Percentiles rank a stretch among this genome's conserved stretches.
Conservation (phyloP, 306 rosid genomes). For the Lathyrus sativus region DNA sequence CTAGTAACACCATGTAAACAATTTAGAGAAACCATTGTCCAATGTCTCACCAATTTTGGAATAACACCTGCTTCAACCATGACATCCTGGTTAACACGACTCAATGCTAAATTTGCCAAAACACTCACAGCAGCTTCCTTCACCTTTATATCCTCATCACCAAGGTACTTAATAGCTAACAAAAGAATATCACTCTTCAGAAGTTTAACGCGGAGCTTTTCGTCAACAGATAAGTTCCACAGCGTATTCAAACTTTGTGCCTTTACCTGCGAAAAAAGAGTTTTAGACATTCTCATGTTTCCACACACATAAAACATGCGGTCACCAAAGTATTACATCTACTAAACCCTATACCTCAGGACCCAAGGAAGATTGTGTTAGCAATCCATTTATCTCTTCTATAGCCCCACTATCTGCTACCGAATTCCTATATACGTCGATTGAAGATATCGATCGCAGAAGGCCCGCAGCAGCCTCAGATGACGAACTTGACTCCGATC, state of each 20-base stretch:
- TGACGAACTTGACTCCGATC: constrained; percentile 67
- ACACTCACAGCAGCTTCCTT: constrained; percentile 87
- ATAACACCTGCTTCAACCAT: constrained; percentile 88
- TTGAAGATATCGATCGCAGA: constrained; percentile 64
- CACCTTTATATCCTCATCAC: constrained; percentile 70
- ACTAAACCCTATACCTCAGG: constrained; percentile 58
- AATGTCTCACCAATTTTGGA: constrained; percentile 72
- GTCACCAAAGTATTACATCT: constrained; percentile 22
- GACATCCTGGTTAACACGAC: constrained; percentile 55
- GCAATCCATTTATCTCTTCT: constrained; percentile 80
- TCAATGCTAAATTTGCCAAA: constrained; percentile 78
- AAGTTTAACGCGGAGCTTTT: constrained; percentile 65
- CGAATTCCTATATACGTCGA: constrained; percentile 64
- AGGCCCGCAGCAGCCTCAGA: constrained; percentile 97
- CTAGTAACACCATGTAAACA: constrained; percentile 24
- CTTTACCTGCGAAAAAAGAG: constrained; percentile 65
- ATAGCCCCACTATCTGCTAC: constrained; percentile 85
- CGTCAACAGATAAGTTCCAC: constrained; percentile 86
- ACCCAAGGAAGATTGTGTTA: constrained; percentile 56
- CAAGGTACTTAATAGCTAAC: constrained; percentile 65
- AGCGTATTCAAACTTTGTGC: constrained; percentile 72
- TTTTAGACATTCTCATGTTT: constrained; percentile 40
- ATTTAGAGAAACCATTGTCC: constrained; percentile 14
- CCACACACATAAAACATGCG: constrained; percentile 34
- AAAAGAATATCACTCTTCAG: constrained; percentile 57